Evolutionary conservation across 495 filamentous ascomycete genomes (phyloP).

Genomic region (Neurospora sp.): DNA sequence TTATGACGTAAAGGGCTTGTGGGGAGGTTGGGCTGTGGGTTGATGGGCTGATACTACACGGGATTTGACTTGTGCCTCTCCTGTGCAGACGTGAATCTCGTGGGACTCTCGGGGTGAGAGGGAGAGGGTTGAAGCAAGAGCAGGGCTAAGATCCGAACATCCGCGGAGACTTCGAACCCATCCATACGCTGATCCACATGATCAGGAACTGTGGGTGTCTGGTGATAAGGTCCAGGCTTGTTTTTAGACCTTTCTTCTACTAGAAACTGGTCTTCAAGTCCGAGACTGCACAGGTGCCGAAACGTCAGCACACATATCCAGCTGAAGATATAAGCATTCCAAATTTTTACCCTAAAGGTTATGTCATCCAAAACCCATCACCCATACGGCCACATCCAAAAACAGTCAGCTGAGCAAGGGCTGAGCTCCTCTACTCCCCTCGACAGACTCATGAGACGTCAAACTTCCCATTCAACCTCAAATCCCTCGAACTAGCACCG

Average conservation of each 20-base stretch:
- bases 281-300: neutral
- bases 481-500: slow-evolving; percentile 43
- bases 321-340: neutral
- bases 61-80: neutral
- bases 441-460: slow-evolving; percentile 11
- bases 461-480: slow-evolving; percentile 22
- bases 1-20: neutral
- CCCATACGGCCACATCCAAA: too few relatives aligned
- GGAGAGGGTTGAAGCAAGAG: neutral
- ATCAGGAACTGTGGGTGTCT: neutral
- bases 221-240: neutral
- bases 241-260: neutral
- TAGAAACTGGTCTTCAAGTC: neutral
- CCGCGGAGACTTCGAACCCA: neutral
- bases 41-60: neutral
- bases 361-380: too few relatives aligned
- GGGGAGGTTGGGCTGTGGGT: neutral
- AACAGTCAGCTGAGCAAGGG: too few relatives aligned
- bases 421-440: too few relatives aligned
- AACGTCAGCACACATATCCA: neutral
- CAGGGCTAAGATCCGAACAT: neutral
- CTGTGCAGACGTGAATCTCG: neutral
- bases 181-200: neutral
- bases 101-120: neutral
- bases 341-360: neutral